Base-by-base conservation (phyloP, 2,329 filamentous ascomycete genomes). In the Pyrenophora tritici-repentis region DNA sequence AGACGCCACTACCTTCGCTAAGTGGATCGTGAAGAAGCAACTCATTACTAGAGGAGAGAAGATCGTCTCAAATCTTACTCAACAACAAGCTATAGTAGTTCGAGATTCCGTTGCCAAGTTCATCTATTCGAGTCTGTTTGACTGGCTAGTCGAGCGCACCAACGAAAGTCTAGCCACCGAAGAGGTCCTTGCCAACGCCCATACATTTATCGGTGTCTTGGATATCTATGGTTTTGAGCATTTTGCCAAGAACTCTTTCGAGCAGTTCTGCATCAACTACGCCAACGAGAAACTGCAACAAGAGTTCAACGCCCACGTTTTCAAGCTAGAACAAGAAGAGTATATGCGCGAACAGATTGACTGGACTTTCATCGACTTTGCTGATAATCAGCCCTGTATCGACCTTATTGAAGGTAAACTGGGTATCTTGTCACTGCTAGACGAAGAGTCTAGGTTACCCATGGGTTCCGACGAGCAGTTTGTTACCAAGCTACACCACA, bases 181-280 rank as follows among this genome's bases (percentile, higher is more conserved):
- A 37, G 88, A 93, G 58, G 90, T 97, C 32, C 75, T 97, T 44
- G 86, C 82, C 64, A 85, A 90, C 34, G 91, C 96, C 49, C 84
- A 81, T 47, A 93, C 90, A 2, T 99, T 99, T 75, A 99, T 99
- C 66, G 94, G 94, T 74, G 94, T 99, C 40, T 84, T 99, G 59
- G 94, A 99, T 90, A 99, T 99, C 63, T 97, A 97, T 75, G 93
- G 93, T 58, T 99, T 99, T 70, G 94, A 99, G 75, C 94, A 97
- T 76, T 99, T 99, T 70, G 93, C 94, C 56, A 97, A 97, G 81
- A 99, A 99, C 79, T 99, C 94, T 0, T 99, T 99, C 67, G 94
- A 99, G 74, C 94, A 99, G 74, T 99, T 99, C 76, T 99, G 94
- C 78, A 99, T 99, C 83, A 99, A 99, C 77, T 99, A 99, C 70